A percentile compares a stretch with the other conserved stretches of the same genome.
phyloP scores from a whole-genome alignment of 78 protist genomes.

The Dictyostelium purpureum region DNA sequence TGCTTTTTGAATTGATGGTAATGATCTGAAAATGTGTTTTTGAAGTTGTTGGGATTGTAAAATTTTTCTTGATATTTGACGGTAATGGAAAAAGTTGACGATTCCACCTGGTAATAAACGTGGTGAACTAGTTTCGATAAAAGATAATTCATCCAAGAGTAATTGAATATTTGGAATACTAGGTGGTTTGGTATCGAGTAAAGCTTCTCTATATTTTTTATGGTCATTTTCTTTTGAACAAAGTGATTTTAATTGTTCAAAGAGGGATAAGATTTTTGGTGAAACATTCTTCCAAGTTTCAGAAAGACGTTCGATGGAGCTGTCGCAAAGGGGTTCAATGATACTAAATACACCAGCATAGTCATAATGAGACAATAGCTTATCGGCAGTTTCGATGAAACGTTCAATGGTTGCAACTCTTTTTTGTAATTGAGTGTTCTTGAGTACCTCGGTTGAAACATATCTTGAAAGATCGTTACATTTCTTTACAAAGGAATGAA shows the following conservation, averaged over 20 bases:
- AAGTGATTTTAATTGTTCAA: conserved; percentile 7
- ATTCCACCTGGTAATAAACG: conserved; percentile 63
- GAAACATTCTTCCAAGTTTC: conserved; percentile 31
- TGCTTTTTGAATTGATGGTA: conserved; percentile 61
- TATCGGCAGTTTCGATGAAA: conserved; percentile 64
- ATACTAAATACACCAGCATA: conserved; percentile 35
- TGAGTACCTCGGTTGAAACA: conserved; percentile 30
- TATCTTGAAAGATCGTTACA: conserved; percentile 20
- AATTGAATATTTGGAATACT: conserved; percentile 50
- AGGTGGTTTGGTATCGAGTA: conserved; percentile 57
- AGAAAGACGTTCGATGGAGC: conserved; percentile 35
- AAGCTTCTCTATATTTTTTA: conserved; percentile 38
- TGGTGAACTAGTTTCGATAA: conserved; percentile 53
- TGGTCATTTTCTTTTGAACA: conserved; percentile 57
- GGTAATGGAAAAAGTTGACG: conserved; percentile 77
- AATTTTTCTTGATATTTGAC: conserved; percentile 52
- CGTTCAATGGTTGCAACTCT: conserved; percentile 53
- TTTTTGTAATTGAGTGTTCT: neutral
- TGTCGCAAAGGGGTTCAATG: neutral
- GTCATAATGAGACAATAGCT: conserved; percentile 15
- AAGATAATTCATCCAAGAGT: conserved; percentile 35
- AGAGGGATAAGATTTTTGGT: neutral
- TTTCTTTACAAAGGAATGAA: conserved; percentile 6
- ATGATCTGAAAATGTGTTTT: conserved; percentile 20
- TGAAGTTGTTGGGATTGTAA: conserved; percentile 53